Conservation (phyloP, 208 protist genomes). For the Crithidia expoeki region DNA sequence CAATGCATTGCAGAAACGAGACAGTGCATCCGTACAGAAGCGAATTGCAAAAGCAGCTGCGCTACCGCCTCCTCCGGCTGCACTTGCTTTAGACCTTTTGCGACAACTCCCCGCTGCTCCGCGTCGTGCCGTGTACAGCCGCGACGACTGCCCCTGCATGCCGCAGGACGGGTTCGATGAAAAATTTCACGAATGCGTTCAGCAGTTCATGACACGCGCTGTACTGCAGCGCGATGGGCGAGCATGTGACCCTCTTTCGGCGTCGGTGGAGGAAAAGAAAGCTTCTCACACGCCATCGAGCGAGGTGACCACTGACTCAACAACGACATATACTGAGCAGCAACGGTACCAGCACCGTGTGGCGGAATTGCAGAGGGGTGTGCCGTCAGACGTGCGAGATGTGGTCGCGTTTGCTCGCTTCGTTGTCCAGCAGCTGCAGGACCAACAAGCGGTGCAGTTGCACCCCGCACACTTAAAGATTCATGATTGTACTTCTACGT, state of each 20-base stretch:
- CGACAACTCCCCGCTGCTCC: constrained; percentile 24
- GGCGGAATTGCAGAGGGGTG: neutral
- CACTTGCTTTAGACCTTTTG: constrained; percentile 19
- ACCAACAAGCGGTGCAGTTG: too few species aligned
- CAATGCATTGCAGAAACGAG: neutral
- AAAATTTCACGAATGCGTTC: constrained; percentile 33
- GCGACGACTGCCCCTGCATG: constrained; percentile 45
- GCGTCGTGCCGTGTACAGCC: constrained; percentile 60
- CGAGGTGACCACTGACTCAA: too few species aligned
- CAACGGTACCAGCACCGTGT: neutral
- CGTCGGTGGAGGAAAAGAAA: too few species aligned
- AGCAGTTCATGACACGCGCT: constrained; percentile 42
- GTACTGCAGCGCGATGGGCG: constrained; percentile 42
- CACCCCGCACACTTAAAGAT: too few species aligned
- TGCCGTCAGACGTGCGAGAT: constrained; percentile 29
- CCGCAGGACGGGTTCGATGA: constrained; percentile 47
- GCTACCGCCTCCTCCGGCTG: constrained; percentile 9
- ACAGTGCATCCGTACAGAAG: neutral
- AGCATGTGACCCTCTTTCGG: neutral
- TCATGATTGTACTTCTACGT: too few species aligned
- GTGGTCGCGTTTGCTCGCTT: constrained; percentile 28
- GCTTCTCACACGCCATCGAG: too few species aligned
- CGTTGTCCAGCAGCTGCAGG: constrained; percentile 16
- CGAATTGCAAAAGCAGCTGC: constrained; percentile 17
- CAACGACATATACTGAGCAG: neutral